Conservation (phyloP, 305 asterid species). For the Rubia occidens region DNA sequence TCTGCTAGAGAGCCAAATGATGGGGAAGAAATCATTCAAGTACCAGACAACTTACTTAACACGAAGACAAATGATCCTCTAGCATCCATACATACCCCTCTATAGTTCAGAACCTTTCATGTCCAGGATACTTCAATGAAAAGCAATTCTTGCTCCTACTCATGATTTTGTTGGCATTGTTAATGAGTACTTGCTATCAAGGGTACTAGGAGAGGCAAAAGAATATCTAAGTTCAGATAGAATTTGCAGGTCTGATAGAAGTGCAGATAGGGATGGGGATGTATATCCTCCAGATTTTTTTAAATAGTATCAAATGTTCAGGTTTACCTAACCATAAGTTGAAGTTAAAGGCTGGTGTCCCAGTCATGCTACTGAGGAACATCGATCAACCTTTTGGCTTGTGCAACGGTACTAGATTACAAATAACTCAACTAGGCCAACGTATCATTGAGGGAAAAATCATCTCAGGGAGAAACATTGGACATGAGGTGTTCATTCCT, state of each 20-base stretch:
- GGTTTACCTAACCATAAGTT: neutral
- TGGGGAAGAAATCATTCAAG: neutral
- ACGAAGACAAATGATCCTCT: neutral
- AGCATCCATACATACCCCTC: neutral
- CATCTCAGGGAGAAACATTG: no score
- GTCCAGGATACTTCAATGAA: neutral
- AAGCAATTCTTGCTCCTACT: slow-evolving; percentile 3
- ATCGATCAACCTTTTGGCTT: neutral
- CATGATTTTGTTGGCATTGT: neutral
- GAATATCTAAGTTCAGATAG: slow-evolving; percentile 2
- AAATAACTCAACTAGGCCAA: neutral
- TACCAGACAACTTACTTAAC: neutral
- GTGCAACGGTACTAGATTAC: slow-evolving; percentile 2
- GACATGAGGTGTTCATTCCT: no score
- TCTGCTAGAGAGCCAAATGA: neutral
- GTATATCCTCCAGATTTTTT: neutral
- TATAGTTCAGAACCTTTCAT: neutral
- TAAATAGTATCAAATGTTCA: neutral
- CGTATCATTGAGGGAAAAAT: no score
- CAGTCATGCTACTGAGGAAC: neutral
- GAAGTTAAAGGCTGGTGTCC: neutral
- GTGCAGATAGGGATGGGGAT: neutral
- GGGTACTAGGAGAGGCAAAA: neutral
- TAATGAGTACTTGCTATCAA: neutral
- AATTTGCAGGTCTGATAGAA: neutral